Base-by-base conservation (phyloP, 345 rosid species). In the Eucalyptus melliodora region DNA sequence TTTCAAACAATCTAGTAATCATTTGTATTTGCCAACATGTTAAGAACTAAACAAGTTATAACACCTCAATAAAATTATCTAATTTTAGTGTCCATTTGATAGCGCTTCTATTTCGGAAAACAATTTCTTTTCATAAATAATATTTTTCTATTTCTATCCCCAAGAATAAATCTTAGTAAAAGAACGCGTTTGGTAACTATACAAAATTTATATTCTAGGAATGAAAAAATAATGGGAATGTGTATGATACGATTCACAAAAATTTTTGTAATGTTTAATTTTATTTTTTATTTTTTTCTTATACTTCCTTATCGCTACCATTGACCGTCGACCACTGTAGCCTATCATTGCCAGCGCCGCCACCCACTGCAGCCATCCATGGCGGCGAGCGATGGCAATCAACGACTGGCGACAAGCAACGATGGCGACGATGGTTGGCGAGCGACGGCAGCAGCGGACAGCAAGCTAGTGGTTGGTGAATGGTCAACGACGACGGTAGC, bases 401-500 rank as follows among this genome's bases (percentile, higher is more conserved):
- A 9, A 51, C 4, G 1, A 3, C 1, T 7, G 9, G 55, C 8
- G 21, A 6, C 55, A 50, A 14, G 51, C 51, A 50, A 50, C 16
- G 1, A 50, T 50, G 17, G 51, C 6, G 0, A 0, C 1, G 7
- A 3, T 50, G 16, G 51, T 50, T 0, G 19, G 19, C 7, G 3
- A 50, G 51, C 16, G 2, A 50, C 7, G 1, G 19, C 3, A 51
- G 21, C 8, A 6, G 1, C 7, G 0, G 9, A 17, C 1, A 1
- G 4, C 9, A 1, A 0, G 9, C 4, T 51, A 7, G 55, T 17
- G 23, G 9, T 51, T 0, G 4, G 9, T 2, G 0, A 16, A 51
- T 51, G 55, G 21, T 6, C 4, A 51, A 0, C 4, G 2, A 3
- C 19, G 0, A 16, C 1, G 23, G 23, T 0, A 3, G 1, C 23